A percentile compares a stretch with the other conserved stretches of the same genome.
These are phyloP conservation scores for Noccaea bulbosa DNA, from an alignment of 345 rosid species.

Conservation along the genomic window DNA sequence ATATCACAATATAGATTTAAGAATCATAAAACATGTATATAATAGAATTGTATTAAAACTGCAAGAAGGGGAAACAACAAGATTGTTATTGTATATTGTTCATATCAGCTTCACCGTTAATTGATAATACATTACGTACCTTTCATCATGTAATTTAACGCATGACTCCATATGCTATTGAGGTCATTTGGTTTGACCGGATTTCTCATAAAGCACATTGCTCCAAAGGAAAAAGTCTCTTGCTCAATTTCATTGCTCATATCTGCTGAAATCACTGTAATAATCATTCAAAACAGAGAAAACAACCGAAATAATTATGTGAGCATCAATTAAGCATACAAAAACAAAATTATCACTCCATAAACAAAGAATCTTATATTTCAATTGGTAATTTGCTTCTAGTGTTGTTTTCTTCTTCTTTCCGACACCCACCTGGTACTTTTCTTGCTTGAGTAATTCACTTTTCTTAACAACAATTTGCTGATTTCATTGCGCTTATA, in stretches of 20 bases:
- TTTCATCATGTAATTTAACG: constrained; percentile 26
- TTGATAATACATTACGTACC: constrained; percentile 29
- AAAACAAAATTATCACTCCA: background rate
- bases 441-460: background rate
- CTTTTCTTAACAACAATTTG: background rate
- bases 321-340: background rate
- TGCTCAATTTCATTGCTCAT: constrained; percentile 45
- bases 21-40: background rate
- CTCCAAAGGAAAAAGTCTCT: constrained; percentile 52
- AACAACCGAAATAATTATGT: background rate
- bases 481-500: background rate
- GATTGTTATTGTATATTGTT: background rate
- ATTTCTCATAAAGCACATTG: constrained; percentile 46
- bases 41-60: background rate
- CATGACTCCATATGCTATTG: constrained; percentile 50
- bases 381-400: background rate
- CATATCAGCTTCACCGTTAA: background rate
- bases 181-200: constrained; percentile 52
- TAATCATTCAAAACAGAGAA: constrained; percentile 1
- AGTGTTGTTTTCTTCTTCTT: constrained; percentile 2
- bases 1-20: background rate
- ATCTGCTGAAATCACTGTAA: constrained; percentile 72
- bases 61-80: background rate
- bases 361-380: background rate
- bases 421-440: constrained; percentile 16